Evolutionary conservation across 805 yeast genomes (phyloP).

Genomic region (Crinitomyces ghanaensis): DNA sequence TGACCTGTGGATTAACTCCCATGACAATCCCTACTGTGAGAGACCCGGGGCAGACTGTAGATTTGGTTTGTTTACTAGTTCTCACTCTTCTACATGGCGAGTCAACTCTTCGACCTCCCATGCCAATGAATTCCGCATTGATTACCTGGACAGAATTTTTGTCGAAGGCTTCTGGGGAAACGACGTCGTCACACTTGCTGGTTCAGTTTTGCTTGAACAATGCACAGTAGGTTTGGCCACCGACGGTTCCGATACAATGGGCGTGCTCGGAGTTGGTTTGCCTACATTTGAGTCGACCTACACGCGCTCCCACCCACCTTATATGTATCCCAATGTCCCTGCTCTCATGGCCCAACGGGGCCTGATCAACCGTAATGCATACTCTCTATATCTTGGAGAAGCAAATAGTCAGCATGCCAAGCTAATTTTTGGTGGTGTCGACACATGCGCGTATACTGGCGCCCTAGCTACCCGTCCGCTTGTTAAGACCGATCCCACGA

Average conservation of each 20-base stretch:
- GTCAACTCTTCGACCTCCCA: too few relatives aligned
- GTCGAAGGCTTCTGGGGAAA: constrained; percentile 50
- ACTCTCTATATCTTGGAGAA: constrained; percentile 40
- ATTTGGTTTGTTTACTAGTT: too few relatives aligned
- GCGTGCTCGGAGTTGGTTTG: constrained; percentile 32
- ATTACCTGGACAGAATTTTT: constrained; percentile 37
- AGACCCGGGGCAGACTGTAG: too few relatives aligned
- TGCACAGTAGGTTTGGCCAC: constrained; percentile 7
- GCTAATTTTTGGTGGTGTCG: constrained; percentile 61
- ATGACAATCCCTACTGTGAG: constrained; percentile 38
- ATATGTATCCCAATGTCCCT: constrained; percentile 23
- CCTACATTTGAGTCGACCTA: constrained; percentile 7
- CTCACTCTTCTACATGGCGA: too few relatives aligned
- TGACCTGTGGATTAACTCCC: constrained; percentile 33
- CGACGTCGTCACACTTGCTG: constrained; percentile 48
- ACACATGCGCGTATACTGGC: constrained; percentile 49
- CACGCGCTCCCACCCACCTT: constrained; percentile 17
- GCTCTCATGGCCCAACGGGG: constrained; percentile 30
- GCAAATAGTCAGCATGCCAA: constrained; percentile 30
- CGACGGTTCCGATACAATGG: constrained; percentile 43
- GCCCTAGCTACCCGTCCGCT: constrained; percentile 15
- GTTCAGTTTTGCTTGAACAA: too few relatives aligned
- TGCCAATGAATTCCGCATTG: too few relatives aligned
- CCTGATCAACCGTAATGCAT: constrained; percentile 30
- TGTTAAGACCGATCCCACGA: background rate